Conservation (phyloP, 192 early-diverging fungal genomes). For the Dissophora globulifera region DNA sequence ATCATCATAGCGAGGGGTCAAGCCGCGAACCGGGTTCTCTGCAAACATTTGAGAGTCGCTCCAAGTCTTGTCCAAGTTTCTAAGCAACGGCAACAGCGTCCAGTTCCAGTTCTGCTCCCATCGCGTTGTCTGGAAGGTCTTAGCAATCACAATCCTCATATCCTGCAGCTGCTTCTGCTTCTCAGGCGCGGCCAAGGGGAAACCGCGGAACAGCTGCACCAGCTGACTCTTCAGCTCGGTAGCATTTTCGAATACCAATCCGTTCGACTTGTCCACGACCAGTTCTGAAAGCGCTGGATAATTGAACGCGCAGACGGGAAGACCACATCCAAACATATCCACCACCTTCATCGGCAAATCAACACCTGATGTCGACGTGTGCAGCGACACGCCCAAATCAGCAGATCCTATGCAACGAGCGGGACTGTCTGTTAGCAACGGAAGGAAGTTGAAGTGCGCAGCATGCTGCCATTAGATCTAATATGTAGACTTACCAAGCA, state of each 20-base stretch:
- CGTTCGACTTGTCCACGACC: constrained; percentile 42
- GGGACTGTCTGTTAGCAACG: no score
- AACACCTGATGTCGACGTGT: constrained; percentile 94
- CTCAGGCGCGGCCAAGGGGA: constrained; percentile 33
- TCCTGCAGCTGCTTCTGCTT: constrained; percentile 22
- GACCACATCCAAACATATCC: constrained; percentile 97
- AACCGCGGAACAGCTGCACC: constrained; percentile 31
- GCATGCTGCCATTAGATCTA: not conserved
- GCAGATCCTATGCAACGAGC: no score
- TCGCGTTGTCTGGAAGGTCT: constrained; percentile 33
- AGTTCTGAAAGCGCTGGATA: constrained; percentile 44
- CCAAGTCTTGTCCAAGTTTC: constrained; percentile 53
- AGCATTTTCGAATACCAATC: constrained; percentile 42
- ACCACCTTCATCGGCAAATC: constrained; percentile 99
- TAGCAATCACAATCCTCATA: constrained; percentile 30
- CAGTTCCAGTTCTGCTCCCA: constrained; percentile 51
- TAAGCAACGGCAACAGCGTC: constrained; percentile 25
- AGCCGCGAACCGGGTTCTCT: constrained; percentile 30
- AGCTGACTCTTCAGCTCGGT: constrained; percentile 32
- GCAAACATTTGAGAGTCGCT: constrained; percentile 50
- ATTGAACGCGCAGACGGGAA: constrained; percentile 84
- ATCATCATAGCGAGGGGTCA: constrained; percentile 9
- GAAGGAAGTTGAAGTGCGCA: no score
- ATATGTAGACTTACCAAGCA: constrained; percentile 69
- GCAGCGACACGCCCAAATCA: constrained; percentile 92